These are phyloP conservation scores for Xylaria sp. DNA, from an alignment of 2,329 filamentous ascomycete genomes.

Conservation along the genomic window DNA sequence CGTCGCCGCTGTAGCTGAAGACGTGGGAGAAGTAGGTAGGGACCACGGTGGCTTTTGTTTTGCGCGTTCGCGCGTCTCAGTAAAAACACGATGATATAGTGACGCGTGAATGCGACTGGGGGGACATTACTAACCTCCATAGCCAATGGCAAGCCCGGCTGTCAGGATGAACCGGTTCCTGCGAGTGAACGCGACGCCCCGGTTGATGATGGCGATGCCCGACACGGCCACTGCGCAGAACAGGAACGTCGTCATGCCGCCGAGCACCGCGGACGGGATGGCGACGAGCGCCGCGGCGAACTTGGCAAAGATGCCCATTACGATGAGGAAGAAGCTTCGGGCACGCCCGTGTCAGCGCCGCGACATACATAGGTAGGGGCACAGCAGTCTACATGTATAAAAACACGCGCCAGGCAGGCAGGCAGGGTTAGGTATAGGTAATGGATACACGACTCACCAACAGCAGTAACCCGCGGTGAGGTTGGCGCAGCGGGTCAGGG, in stretches of 20 bases:
- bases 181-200: conserved; percentile 71
- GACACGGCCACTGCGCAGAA: conserved; percentile 77
- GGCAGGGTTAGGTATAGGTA: too few species aligned
- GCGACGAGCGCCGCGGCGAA: conserved; percentile 79
- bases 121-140: conserved; percentile 46
- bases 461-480: conserved; percentile 78
- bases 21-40: conserved; percentile 70
- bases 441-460: conserved; percentile 47
- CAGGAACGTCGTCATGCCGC: conserved; percentile 79
- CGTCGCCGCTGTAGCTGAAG: conserved; percentile 72
- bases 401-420: too few species aligned
- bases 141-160: conserved; percentile 72
- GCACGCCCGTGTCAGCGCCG: conserved; percentile 1
- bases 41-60: conserved; percentile 61
- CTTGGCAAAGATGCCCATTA: conserved; percentile 84
- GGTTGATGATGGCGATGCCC: conserved; percentile 74
- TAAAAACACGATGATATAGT: background rate
- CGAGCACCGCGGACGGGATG: conserved; percentile 69
- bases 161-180: conserved; percentile 83
- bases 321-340: conserved; percentile 66
- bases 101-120: background rate
- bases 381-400: too few species aligned
- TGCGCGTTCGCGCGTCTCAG: background rate
- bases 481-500: conserved; percentile 79
- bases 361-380: too few species aligned